phyloP scores from a whole-genome alignment of 805 yeast genomes.

The Candida ficus region DNA sequence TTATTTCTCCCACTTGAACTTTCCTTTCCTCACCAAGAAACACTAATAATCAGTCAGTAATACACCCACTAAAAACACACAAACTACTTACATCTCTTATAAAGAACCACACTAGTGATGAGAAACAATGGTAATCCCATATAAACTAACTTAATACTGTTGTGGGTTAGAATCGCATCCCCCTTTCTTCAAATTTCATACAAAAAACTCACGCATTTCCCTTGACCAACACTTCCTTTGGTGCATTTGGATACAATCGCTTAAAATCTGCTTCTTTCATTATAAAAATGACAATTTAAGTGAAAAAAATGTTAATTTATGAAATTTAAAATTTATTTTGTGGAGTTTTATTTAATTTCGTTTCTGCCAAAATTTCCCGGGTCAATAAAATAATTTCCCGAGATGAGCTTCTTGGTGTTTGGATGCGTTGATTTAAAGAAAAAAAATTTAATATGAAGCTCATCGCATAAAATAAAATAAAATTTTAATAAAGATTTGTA shows the following conservation, averaged over 20 bases:
- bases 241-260: conserved; percentile 18
- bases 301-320: too few relatives aligned
- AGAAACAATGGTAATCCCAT: conserved; percentile 19
- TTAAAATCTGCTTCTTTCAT: conserved; percentile 21
- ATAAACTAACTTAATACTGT: conserved; percentile 20
- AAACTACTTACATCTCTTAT: conserved; percentile 17
- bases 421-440: neutral
- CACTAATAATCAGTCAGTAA: conserved; percentile 9
- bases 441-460: conserved; percentile 6
- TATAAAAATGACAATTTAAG: too few relatives aligned
- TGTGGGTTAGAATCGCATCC: neutral
- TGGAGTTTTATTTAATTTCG: too few relatives aligned
- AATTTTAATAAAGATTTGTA: neutral
- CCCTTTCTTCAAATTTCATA: too few relatives aligned
- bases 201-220: conserved; percentile 16
- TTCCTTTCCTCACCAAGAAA: conserved; percentile 18
- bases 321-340: too few relatives aligned
- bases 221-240: conserved; percentile 18
- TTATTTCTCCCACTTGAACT: conserved; percentile 22
- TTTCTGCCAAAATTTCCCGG: neutral
- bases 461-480: conserved; percentile 4
- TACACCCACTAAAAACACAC: too few relatives aligned
- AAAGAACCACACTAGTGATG: conserved; percentile 16
- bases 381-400: too few relatives aligned
- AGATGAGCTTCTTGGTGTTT: neutral